Evolutionary conservation across 2,329 filamentous ascomycete species (phyloP).

Genomic region (Penicillium freii): DNA sequence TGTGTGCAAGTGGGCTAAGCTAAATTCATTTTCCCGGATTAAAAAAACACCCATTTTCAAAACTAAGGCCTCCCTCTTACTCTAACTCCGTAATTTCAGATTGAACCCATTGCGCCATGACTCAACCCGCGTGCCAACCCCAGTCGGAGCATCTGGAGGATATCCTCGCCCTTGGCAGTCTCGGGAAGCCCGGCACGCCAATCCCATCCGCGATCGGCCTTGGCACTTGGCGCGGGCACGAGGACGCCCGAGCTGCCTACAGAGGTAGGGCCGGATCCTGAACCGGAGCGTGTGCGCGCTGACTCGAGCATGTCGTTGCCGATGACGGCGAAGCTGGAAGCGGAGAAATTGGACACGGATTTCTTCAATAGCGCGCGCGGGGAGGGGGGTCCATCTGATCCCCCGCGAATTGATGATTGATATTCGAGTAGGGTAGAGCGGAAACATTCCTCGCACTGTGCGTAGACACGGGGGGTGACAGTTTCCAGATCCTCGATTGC

Average conservation of each 20-base stretch:
- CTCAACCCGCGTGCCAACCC: constrained; percentile 70
- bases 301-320: constrained; percentile 68
- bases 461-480: constrained; percentile 68
- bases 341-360: constrained; percentile 54
- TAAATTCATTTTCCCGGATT: constrained; percentile 1
- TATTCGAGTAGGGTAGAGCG: constrained; percentile 70
- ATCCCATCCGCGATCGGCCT: constrained; percentile 64
- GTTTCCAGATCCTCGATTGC: constrained; percentile 78
- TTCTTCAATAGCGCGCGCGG: constrained; percentile 68
- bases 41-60: constrained; percentile 1
- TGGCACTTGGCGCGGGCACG: constrained; percentile 32
- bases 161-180: constrained; percentile 62
- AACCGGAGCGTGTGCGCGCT: constrained; percentile 36
- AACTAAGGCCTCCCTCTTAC: not conserved
- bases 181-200: constrained; percentile 62
- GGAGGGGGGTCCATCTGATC: constrained; percentile 43
- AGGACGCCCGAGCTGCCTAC: constrained; percentile 56
- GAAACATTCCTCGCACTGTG: constrained; percentile 75
- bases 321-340: constrained; percentile 65
- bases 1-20: not conserved
- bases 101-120: constrained; percentile 17
- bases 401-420: constrained; percentile 52
- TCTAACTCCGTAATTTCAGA: not conserved
- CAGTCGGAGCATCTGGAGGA: constrained; percentile 70
- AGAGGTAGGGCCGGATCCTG: constrained; percentile 40